Percentiles rank a stretch among this genome's conserved stretches.
These are phyloP conservation scores for Penicillium palitans DNA, from an alignment of 2,329 filamentous ascomycete genomes.

Conservation along the genomic window DNA sequence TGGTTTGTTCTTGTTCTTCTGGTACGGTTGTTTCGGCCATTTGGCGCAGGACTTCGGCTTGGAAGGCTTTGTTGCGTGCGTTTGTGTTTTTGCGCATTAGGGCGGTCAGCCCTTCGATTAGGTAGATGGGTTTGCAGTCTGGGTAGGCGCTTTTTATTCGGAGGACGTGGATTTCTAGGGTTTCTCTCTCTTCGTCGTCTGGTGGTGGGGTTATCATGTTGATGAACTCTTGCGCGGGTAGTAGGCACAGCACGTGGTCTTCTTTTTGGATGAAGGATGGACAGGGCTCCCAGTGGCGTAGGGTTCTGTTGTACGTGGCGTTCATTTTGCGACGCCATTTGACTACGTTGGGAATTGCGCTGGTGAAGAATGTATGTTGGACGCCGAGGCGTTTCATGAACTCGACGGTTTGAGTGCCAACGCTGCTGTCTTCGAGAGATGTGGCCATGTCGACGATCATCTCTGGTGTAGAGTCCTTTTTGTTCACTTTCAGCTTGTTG, in stretches of 20 bases:
- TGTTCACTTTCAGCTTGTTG: conserved; percentile 72
- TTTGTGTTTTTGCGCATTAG: conserved; percentile 71
- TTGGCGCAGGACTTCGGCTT: conserved; percentile 61
- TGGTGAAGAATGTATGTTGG: conserved; percentile 42
- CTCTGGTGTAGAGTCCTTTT: conserved; percentile 70
- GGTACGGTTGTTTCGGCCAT: conserved; percentile 39
- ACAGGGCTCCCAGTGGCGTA: conserved; percentile 66
- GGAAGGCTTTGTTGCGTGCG: conserved; percentile 66
- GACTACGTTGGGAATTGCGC: conserved; percentile 54
- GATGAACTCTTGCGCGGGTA: conserved; percentile 67
- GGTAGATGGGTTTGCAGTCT: conserved; percentile 60
- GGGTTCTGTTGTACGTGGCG: conserved; percentile 61
- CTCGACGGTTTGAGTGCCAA: conserved; percentile 47
- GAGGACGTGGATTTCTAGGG: conserved; percentile 61
- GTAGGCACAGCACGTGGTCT: conserved; percentile 61
- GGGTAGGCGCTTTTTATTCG: conserved; percentile 57
- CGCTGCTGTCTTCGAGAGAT: conserved; percentile 51
- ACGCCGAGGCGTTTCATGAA: conserved; percentile 46
- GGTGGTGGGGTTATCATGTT: conserved; percentile 52
- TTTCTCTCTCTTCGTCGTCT: conserved; percentile 38
- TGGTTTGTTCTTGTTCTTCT: conserved; percentile 25
- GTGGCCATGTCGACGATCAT: conserved; percentile 73
- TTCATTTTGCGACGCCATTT: conserved; percentile 69
- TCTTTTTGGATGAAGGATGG: conserved; percentile 53
- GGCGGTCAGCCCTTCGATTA: conserved; percentile 67